Evolutionary conservation across 2,329 filamentous ascomycete species (phyloP).

Genomic region (Diaporthe helianthi): DNA sequence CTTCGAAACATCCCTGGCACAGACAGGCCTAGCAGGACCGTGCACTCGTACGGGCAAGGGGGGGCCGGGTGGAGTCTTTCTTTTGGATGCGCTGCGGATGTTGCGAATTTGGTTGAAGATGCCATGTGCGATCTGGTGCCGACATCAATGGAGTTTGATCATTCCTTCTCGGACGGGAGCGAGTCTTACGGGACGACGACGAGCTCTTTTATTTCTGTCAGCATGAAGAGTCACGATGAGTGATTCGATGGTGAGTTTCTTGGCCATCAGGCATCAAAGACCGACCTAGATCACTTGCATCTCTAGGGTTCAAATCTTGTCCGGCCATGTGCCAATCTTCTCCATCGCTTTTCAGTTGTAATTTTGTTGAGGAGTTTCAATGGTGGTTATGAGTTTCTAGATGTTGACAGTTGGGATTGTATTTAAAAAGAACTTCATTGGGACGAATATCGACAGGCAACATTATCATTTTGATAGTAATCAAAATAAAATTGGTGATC

Average conservation of each 20-base stretch:
- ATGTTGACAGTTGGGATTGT: no score
- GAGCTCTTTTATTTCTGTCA: slow-evolving; percentile 26
- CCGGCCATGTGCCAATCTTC: neutral
- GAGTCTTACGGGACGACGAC: slow-evolving; percentile 23
- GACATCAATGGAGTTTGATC: slow-evolving; percentile 35
- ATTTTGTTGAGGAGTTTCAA: neutral
- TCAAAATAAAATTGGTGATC: neutral
- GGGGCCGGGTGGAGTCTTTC: slow-evolving; percentile 52
- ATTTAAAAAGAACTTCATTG: neutral
- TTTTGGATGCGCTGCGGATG: slow-evolving; percentile 49
- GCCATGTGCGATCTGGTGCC: slow-evolving; percentile 38
- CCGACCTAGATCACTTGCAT: neutral
- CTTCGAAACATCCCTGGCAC: slow-evolving; percentile 38
- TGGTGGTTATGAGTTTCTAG: no score
- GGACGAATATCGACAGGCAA: neutral
- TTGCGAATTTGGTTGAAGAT: slow-evolving; percentile 45
- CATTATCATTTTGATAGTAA: neutral
- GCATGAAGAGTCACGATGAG: slow-evolving; percentile 12
- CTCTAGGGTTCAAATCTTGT: no score
- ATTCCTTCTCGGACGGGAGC: slow-evolving; percentile 26
- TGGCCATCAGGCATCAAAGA: neutral
- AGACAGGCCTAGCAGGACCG: slow-evolving; percentile 43
- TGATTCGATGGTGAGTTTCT: neutral
- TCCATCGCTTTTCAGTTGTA: neutral
- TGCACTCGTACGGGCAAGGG: slow-evolving; percentile 54